Conservation (phyloP, 805 yeast genomes). For the Cyberlindnera nakhonratchasimensis region DNA sequence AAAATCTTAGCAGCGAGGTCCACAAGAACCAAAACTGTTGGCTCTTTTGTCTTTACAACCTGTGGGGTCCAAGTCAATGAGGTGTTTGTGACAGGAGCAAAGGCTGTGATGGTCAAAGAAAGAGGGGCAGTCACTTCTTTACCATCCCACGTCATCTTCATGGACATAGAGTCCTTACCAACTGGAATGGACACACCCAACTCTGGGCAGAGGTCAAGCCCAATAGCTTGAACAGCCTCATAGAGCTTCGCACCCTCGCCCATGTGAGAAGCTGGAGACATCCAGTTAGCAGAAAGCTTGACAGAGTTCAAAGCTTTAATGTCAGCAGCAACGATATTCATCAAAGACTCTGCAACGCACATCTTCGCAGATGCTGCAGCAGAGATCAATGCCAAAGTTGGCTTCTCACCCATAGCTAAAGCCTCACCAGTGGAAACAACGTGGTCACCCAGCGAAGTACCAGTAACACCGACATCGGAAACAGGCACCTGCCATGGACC, state of each 20-base stretch:
- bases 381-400: constrained; percentile 80
- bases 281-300: constrained; percentile 96
- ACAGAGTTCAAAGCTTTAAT: constrained; percentile 68
- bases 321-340: constrained; percentile 89
- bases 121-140: constrained; percentile 95
- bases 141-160: constrained; percentile 97
- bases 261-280: constrained; percentile 92
- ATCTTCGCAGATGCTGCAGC: constrained; percentile 91
- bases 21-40: constrained; percentile 68
- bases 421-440: constrained; percentile 89
- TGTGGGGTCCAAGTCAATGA: constrained; percentile 95
- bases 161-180: constrained; percentile 98
- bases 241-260: constrained; percentile 95
- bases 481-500: constrained; percentile 99
- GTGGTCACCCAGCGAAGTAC: constrained; percentile 78
- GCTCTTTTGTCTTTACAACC: constrained; percentile 47
- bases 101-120: constrained; percentile 86
- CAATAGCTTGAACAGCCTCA: constrained; percentile 96
- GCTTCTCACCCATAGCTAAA: constrained; percentile 95
- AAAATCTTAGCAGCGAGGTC: constrained; percentile 59
- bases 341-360: constrained; percentile 91
- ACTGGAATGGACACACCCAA: constrained; percentile 93
- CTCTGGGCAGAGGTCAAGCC: constrained; percentile 89
- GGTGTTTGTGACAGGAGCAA: constrained; percentile 81
- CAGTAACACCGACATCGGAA: constrained; percentile 96